Evolutionary conservation across 2,329 filamentous ascomycete species (phyloP).

Genomic region (Epicoccum sorghinum): DNA sequence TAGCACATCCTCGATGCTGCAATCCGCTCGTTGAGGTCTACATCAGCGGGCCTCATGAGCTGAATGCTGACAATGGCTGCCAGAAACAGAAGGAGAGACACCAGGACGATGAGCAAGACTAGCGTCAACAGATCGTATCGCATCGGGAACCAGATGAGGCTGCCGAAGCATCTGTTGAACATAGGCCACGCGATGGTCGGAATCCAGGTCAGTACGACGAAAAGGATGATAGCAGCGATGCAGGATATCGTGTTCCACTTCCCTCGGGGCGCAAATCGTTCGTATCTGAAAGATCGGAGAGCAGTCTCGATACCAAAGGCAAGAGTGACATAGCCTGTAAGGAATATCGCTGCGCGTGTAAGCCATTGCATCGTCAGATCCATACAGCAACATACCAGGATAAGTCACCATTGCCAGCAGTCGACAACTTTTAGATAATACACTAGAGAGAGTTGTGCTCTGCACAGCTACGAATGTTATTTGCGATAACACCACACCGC

Average conservation of each 20-base stretch:
- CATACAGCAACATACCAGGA: constrained; percentile 41
- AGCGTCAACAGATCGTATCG: constrained; percentile 66
- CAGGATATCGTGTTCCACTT: constrained; percentile 68
- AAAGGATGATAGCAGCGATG: constrained; percentile 57
- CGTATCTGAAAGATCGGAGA: constrained; percentile 60
- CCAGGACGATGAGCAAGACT: constrained; percentile 58
- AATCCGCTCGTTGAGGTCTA: constrained; percentile 66
- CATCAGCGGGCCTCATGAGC: constrained; percentile 60
- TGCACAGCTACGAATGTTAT: constrained; percentile 48
- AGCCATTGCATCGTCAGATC: constrained; percentile 16
- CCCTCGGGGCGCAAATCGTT: constrained; percentile 63
- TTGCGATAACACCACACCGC: constrained; percentile 46
- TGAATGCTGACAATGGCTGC: constrained; percentile 63
- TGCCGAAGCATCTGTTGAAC: constrained; percentile 68
- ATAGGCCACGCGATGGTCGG: constrained; percentile 63
- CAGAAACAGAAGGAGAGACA: constrained; percentile 58
- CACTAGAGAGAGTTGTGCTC: constrained; percentile 44
- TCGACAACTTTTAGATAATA: constrained; percentile 46
- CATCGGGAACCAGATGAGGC: constrained; percentile 70
- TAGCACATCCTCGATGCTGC: constrained; percentile 73
- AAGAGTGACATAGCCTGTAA: constrained; percentile 69
- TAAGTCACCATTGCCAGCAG: constrained; percentile 46
- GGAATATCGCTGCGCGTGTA: constrained; percentile 63
- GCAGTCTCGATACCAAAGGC: constrained; percentile 69
- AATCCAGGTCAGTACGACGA: constrained; percentile 63